A percentile compares a stretch with the other conserved stretches of the same genome.
Evolutionary conservation across 208 protist genomes (phyloP).

Genomic region (Kentomonas sorsogonicus): DNA sequence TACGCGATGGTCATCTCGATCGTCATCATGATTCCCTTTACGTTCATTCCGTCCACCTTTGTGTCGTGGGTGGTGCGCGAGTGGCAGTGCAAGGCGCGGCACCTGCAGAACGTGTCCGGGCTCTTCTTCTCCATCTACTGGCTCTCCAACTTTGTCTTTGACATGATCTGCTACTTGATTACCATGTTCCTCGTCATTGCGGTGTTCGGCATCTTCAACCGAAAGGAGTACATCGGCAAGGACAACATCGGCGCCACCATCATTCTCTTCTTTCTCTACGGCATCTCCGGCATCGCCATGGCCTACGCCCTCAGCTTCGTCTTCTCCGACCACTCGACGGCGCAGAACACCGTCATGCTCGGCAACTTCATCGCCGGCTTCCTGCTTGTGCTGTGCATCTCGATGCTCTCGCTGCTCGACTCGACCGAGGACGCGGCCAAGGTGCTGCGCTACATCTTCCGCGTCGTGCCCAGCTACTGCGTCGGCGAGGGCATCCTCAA

Average conservation of each 20-base stretch:
- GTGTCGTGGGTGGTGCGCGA: conserved; percentile 53
- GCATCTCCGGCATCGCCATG: conserved; percentile 35
- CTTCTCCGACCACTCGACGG: conserved; percentile 46
- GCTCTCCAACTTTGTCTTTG: conserved; percentile 62
- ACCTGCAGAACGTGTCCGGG: conserved; percentile 69
- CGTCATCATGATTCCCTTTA: conserved; percentile 64
- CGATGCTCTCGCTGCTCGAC: conserved; percentile 23
- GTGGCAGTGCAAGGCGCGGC: conserved; percentile 40
- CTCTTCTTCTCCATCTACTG: conserved; percentile 60
- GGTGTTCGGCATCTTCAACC: conserved; percentile 37
- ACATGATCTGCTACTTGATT: conserved; percentile 39
- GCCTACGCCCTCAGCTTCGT: conserved; percentile 46
- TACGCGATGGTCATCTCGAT: conserved; percentile 37
- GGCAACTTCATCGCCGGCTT: conserved; percentile 62
- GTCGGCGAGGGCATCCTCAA: conserved; percentile 62
- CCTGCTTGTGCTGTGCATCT: conserved; percentile 36
- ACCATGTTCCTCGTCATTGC: conserved; percentile 40
- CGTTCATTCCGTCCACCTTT: conserved; percentile 63
- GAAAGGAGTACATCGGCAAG: conserved; percentile 34
- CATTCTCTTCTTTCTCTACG: conserved; percentile 46
- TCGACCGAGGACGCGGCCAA: conserved; percentile 27
- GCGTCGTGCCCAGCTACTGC: conserved; percentile 52
- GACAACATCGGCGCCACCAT: conserved; percentile 32
- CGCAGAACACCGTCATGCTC: conserved; percentile 55
- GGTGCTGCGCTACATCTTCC: conserved; percentile 38